phyloP scores from a whole-genome alignment of 2,329 filamentous ascomycete genomes.

The Penicillium griseofulvum region DNA sequence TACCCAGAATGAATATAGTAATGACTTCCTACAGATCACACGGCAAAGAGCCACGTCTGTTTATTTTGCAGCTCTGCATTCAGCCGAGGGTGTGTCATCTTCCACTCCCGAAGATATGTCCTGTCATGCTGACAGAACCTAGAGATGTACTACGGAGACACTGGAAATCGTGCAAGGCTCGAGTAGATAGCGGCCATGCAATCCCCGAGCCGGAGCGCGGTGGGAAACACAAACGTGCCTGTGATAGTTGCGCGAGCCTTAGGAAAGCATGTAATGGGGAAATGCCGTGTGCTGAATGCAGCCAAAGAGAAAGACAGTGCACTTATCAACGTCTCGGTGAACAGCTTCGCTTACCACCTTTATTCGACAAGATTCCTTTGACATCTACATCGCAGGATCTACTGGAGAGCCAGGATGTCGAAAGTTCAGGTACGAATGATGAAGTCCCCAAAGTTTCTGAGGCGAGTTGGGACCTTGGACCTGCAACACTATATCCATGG shows the following conservation, averaged over 20 bases:
- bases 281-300: constrained; percentile 25
- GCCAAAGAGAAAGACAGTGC: constrained; percentile 18
- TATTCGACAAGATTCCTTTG: neutral
- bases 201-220: constrained; percentile 25
- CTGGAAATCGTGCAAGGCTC: constrained; percentile 29
- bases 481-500: constrained; percentile 2
- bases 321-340: constrained; percentile 20
- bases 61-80: constrained; percentile 27
- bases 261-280: constrained; percentile 28
- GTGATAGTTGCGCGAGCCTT: constrained; percentile 28
- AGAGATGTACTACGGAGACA: constrained; percentile 30
- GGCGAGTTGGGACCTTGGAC: constrained; percentile 1
- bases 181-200: constrained; percentile 16
- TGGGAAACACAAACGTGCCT: constrained; percentile 31
- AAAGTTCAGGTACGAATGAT: neutral
- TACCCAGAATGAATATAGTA: neutral
- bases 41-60: constrained; percentile 19
- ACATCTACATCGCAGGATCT: neutral
- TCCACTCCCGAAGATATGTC: neutral
- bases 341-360: neutral
- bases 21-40: constrained; percentile 18
- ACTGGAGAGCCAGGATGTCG: neutral
- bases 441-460: neutral
- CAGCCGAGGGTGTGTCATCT: constrained; percentile 25
- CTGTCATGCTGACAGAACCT: neutral